Conservation (phyloP, 305 asterid species). For the Salvia sclarea region DNA sequence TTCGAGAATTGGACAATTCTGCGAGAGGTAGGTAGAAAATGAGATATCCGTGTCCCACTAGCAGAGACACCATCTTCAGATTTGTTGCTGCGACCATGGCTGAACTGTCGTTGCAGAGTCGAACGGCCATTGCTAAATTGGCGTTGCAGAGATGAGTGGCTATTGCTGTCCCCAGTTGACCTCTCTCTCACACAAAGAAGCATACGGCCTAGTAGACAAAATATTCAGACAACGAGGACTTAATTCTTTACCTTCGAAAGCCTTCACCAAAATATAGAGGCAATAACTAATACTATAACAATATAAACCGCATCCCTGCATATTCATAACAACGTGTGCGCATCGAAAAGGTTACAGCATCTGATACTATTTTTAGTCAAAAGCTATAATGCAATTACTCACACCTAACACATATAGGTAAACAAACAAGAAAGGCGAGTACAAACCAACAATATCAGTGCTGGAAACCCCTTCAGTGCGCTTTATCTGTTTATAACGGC, state of each 20-base stretch:
- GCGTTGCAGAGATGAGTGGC: constrained; percentile 82
- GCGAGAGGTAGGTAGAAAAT: constrained; percentile 95
- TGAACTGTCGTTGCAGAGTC: constrained; percentile 89
- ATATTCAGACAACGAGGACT: constrained; percentile 19
- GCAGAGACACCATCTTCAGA: constrained; percentile 80
- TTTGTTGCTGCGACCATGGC: constrained; percentile 88
- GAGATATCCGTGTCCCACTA: constrained; percentile 86
- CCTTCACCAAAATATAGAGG: constrained; percentile 4
- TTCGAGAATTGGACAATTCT: constrained; percentile 97
- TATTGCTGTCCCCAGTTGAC: constrained; percentile 65
- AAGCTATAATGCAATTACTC: background rate
- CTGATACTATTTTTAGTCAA: background rate
- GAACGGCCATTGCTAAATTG: constrained; percentile 81
- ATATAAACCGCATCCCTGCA: background rate
- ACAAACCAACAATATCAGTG: constrained; percentile 68
- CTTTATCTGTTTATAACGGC: constrained; percentile 93
- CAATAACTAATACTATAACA: constrained; percentile 5
- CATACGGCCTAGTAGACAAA: constrained; percentile 74
- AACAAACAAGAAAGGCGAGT: constrained; percentile 23
- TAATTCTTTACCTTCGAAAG: background rate
- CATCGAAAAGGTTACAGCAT: background rate
- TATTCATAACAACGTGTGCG: background rate
- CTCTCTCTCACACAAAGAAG: constrained; percentile 98
- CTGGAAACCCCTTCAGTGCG: constrained; percentile 96
- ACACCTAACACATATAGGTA: constrained; percentile 12